Evolutionary conservation across 2,329 filamentous ascomycete species (phyloP).

Genomic region (Chaetomiaceae sp.): DNA sequence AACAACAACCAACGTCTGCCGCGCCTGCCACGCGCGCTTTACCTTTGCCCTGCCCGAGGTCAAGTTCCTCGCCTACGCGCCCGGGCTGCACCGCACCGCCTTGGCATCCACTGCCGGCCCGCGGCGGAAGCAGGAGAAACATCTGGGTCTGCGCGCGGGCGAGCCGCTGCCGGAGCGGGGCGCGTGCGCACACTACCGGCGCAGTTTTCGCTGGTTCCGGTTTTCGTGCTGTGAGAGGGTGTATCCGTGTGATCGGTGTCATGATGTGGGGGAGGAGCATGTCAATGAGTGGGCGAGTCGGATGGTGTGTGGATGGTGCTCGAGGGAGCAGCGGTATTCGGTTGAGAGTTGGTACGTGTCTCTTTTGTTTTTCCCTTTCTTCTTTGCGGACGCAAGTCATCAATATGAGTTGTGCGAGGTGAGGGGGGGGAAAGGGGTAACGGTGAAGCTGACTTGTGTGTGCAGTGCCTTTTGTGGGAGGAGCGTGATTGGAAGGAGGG

Average conservation of each 20-base stretch:
- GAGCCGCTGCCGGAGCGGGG: slow-evolving; percentile 49
- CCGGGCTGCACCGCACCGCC: slow-evolving; percentile 35
- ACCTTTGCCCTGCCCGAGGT: slow-evolving; percentile 72
- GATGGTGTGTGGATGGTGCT: slow-evolving; percentile 78
- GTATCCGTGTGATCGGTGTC: slow-evolving; percentile 64
- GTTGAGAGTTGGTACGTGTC: slow-evolving; percentile 57
- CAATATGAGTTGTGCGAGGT: too few species aligned
- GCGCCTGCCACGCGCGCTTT: slow-evolving; percentile 74
- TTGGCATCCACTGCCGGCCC: slow-evolving; percentile 31
- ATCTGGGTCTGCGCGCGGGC: slow-evolving; percentile 51
- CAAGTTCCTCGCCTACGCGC: slow-evolving; percentile 67
- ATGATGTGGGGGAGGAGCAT: slow-evolving; percentile 66
- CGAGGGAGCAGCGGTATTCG: slow-evolving; percentile 71
- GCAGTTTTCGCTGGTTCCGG: slow-evolving; percentile 58
- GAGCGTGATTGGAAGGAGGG: slow-evolving; percentile 59
- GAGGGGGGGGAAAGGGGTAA: neutral
- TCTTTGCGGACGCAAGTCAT: neutral
- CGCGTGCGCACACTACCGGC: slow-evolving; percentile 52
- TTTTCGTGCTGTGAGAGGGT: slow-evolving; percentile 57
- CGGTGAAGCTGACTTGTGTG: neutral
- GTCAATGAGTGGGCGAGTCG: slow-evolving; percentile 73
- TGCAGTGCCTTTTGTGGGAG: slow-evolving; percentile 57
- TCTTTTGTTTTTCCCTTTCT: neutral
- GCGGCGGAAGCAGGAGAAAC: slow-evolving; percentile 44
- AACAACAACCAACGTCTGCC: slow-evolving; percentile 65